Evolutionary conservation across 1,139 yeast species (phyloP).

Genomic region (Zygosaccharomyces sapae): DNA sequence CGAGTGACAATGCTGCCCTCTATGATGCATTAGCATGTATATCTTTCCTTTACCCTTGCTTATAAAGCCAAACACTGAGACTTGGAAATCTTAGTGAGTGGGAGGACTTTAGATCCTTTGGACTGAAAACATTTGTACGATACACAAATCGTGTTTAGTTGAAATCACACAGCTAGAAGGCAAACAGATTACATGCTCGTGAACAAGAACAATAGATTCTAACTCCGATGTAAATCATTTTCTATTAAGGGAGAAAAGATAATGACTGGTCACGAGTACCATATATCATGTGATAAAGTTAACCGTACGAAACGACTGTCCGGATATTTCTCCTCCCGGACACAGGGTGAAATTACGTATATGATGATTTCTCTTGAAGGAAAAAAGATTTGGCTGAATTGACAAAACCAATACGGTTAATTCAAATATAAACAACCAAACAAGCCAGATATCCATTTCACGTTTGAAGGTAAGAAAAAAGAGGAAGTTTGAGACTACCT

Average conservation of each 20-base stretch:
- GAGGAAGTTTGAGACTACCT: neutral
- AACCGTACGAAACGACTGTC: neutral
- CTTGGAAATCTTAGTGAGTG: too few relatives aligned
- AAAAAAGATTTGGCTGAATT: constrained; percentile 1
- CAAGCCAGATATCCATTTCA: neutral
- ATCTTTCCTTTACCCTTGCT: too few relatives aligned
- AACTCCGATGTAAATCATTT: neutral
- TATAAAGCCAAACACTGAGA: too few relatives aligned
- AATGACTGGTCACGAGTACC: neutral
- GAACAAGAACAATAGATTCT: neutral
- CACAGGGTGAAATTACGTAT: neutral
- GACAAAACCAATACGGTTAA: neutral
- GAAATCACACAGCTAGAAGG: too few relatives aligned
- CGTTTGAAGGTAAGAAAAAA: constrained; percentile 1
- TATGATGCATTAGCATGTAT: too few relatives aligned
- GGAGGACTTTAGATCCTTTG: neutral
- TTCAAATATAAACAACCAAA: constrained; percentile 1
- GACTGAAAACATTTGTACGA: too few relatives aligned
- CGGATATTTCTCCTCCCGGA: neutral
- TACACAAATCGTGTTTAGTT: too few relatives aligned
- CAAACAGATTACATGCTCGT: neutral
- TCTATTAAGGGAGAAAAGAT: too few relatives aligned
- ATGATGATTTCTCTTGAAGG: neutral
- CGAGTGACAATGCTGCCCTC: too few relatives aligned
- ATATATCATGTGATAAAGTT: neutral